Percentiles rank a stretch among this genome's conserved stretches.
phyloP scores from a whole-genome alignment of 2,329 filamentous ascomycete species.

The Diaporthe citriasiana region DNA sequence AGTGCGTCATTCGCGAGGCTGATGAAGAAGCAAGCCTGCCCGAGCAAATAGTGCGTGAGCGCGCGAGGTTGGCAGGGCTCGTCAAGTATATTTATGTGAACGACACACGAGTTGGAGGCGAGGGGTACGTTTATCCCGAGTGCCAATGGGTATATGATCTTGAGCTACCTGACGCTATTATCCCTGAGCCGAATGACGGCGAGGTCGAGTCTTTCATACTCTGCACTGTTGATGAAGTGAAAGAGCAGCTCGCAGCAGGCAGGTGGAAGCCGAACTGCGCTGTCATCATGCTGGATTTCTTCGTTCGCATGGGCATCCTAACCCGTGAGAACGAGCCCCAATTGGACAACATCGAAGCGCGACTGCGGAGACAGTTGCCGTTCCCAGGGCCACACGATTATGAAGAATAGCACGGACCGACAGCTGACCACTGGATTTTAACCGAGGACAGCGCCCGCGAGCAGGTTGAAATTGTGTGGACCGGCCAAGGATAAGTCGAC shows the following conservation, averaged over 20 bases:
- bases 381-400: constrained; percentile 78
- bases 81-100: constrained; percentile 90
- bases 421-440: not conserved
- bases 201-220: constrained; percentile 91
- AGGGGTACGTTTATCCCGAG: constrained; percentile 88
- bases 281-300: constrained; percentile 87
- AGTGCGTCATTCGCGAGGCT: constrained; percentile 87
- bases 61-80: constrained; percentile 73
- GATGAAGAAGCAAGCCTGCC: constrained; percentile 90
- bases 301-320: constrained; percentile 86
- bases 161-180: constrained; percentile 76
- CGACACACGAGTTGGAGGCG: constrained; percentile 80
- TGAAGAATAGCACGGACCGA: constrained; percentile 29
- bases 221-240: constrained; percentile 82
- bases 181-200: constrained; percentile 84
- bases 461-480: not conserved
- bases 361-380: constrained; percentile 83
- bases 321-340: constrained; percentile 84
- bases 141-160: constrained; percentile 93
- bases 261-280: constrained; percentile 96
- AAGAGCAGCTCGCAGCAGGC: constrained; percentile 76
- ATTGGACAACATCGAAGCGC: constrained; percentile 80
- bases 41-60: constrained; percentile 74
- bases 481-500: not conserved
- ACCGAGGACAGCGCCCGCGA: not conserved